Evolutionary conservation across 148 eudicot genomes (phyloP).

Genomic region (Rhododendron ovatum): DNA sequence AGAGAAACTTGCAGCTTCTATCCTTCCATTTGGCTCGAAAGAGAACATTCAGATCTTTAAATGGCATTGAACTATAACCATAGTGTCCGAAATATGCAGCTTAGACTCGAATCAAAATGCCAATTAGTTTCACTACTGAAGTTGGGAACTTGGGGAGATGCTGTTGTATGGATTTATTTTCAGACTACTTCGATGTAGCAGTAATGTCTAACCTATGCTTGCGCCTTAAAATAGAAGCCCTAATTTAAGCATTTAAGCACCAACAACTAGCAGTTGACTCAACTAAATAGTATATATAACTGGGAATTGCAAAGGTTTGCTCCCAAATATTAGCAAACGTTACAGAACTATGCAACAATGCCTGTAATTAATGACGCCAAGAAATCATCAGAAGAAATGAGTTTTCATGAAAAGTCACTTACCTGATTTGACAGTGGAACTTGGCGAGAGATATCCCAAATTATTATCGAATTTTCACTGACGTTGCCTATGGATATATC

Average conservation of each 20-base stretch:
- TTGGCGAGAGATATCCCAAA: constrained; percentile 86
- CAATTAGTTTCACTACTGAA: background rate
- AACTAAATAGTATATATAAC: background rate
- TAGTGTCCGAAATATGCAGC: background rate
- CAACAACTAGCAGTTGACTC: background rate
- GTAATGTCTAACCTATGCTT: background rate
- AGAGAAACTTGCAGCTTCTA: background rate
- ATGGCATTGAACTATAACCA: background rate
- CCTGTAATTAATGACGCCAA: constrained; percentile 1
- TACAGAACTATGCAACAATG: background rate
- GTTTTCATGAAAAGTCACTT: constrained; percentile 1
- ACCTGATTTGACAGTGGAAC: constrained; percentile 93
- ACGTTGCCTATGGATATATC: constrained; percentile 70
- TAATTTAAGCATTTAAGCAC: background rate
- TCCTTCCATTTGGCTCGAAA: background rate
- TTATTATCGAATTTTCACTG: constrained; percentile 82
- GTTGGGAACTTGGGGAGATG: background rate
- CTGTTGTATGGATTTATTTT: background rate
- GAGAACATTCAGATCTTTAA: background rate
- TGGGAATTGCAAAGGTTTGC: background rate
- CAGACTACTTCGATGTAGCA: background rate
- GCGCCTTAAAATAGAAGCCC: background rate
- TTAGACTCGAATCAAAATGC: background rate
- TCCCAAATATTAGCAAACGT: background rate
- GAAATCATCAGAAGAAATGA: background rate